These are phyloP conservation scores for Seiridium unicorne DNA, from an alignment of 2,329 filamentous ascomycete genomes.

Conservation along the genomic window DNA sequence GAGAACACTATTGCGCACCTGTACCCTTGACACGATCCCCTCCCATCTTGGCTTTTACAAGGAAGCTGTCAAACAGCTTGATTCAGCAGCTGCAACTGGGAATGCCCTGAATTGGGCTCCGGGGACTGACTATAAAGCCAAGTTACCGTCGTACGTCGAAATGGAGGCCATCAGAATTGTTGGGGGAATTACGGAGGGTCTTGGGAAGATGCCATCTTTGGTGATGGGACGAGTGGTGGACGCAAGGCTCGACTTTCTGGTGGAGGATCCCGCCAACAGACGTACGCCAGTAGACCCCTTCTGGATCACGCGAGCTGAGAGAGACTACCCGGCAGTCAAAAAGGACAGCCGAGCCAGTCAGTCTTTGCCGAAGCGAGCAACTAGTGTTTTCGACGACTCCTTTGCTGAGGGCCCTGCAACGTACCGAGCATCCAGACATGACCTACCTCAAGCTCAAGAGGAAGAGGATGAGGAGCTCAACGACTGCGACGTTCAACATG, in stretches of 20 bases:
- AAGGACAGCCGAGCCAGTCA: not conserved
- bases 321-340: not conserved
- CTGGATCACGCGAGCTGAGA: not conserved
- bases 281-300: not conserved
- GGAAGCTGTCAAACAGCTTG: not conserved
- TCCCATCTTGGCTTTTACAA: not conserved
- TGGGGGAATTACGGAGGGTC: not conserved
- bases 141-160: not conserved
- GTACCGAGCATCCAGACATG: not conserved
- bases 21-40: not conserved
- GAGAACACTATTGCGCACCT: not conserved
- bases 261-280: not conserved
- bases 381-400: not conserved
- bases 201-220: not conserved
- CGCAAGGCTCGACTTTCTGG: not conserved
- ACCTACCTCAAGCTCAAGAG: not conserved
- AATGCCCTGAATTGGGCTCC: not conserved
- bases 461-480: not conserved
- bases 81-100: not conserved
- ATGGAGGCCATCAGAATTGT: not conserved
- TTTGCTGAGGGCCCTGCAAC: not conserved
- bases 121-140: not conserved
- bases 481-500: not conserved
- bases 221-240: not conserved
- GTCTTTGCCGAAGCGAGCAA: not conserved